Evolutionary conservation across 116 monocot species (phyloP).

Genomic region (Dioscorea cayenensis): DNA sequence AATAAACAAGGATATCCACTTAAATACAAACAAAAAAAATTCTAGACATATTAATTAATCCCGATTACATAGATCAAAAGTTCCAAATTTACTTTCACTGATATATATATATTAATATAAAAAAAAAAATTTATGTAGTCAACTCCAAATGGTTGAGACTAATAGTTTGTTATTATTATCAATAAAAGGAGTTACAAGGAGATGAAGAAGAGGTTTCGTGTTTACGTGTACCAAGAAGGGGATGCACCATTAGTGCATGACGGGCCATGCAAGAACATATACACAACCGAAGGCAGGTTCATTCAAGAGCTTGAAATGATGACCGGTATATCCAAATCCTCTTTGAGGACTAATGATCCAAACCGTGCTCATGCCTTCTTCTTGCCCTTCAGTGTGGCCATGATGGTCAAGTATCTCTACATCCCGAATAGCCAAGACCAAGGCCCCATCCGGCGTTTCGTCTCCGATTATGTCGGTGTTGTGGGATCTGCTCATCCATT

Average conservation of each 20-base stretch:
- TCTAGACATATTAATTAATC: too few relatives aligned
- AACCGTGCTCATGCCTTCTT: conserved; percentile 46
- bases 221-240: conserved; percentile 79
- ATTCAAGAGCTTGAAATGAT: conserved; percentile 54
- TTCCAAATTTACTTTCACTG: too few relatives aligned
- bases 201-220: conserved; percentile 75
- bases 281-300: conserved; percentile 74
- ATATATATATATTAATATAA: too few relatives aligned
- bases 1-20: too few relatives aligned
- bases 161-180: neutral
- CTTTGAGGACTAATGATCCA: conserved; percentile 30
- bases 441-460: conserved; percentile 20
- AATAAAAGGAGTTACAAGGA: conserved; percentile 67
- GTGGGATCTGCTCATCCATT: conserved; percentile 45
- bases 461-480: conserved; percentile 46
- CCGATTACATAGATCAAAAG: too few relatives aligned
- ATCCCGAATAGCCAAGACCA: conserved; percentile 3
- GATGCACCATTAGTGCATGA: conserved; percentile 71
- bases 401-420: conserved; percentile 49
- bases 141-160: too few relatives aligned
- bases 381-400: conserved; percentile 61
- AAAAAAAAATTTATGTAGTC: too few relatives aligned
- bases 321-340: neutral
- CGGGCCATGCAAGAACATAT: conserved; percentile 65
- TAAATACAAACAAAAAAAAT: too few relatives aligned